These are phyloP conservation scores for Linderina pennispora DNA, from an alignment of 192 early-diverging fungal species.

Conservation along the genomic window DNA sequence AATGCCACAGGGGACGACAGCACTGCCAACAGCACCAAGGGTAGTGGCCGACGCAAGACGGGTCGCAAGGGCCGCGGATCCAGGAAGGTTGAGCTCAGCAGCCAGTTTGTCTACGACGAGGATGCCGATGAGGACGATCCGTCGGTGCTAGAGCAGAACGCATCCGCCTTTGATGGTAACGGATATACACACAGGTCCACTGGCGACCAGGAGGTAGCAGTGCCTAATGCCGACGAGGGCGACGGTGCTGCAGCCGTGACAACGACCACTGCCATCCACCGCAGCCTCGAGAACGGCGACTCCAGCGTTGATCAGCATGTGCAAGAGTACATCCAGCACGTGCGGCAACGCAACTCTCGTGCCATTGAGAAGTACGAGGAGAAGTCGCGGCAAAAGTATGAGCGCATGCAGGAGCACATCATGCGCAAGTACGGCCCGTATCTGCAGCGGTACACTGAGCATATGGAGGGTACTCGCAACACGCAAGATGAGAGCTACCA, in stretches of 20 bases:
- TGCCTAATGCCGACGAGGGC: constrained; percentile 7
- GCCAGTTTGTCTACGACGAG: constrained; percentile 37
- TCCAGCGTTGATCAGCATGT: constrained; percentile 38
- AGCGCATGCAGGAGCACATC: constrained; percentile 43
- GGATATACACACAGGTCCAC: background rate
- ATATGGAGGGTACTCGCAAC: constrained; percentile 1
- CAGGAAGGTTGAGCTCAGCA: constrained; percentile 36
- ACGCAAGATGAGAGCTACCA: too few relatives aligned
- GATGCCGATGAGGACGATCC: constrained; percentile 25
- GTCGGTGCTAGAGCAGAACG: constrained; percentile 29
- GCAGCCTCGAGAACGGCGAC: constrained; percentile 4
- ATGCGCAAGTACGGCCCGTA: constrained; percentile 42
- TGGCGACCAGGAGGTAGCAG: constrained; percentile 23
- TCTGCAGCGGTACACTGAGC: constrained; percentile 31
- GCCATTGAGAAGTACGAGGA: constrained; percentile 42
- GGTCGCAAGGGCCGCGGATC: constrained; percentile 10
- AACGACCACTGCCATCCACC: background rate
- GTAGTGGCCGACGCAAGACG: constrained; percentile 8
- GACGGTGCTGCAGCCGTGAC: too few relatives aligned
- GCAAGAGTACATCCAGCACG: constrained; percentile 41
- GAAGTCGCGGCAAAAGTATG: constrained; percentile 25
- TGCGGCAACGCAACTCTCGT: constrained; percentile 36
- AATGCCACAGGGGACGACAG: too few relatives aligned
- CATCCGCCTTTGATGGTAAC: constrained; percentile 5
- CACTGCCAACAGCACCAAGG: background rate